A percentile compares a stretch with the other conserved stretches of the same genome.
Conservation (phyloP, 768 basidiomycete species). For the Suillus weaverae region DNA sequence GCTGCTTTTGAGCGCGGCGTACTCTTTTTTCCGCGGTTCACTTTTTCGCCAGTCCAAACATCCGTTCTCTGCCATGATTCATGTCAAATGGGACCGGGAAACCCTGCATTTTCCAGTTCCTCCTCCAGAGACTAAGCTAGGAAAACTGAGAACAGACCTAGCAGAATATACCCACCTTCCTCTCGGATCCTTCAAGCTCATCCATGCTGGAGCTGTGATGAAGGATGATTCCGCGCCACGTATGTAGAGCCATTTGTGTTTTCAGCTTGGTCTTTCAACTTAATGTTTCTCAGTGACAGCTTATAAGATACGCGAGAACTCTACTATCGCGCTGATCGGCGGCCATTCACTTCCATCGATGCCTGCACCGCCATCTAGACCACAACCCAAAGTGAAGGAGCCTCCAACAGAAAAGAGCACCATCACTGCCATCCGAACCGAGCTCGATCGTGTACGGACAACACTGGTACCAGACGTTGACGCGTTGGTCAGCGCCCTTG, state of each 20-base stretch:
- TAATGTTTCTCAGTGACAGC: constrained; percentile 53
- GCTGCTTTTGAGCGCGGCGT: constrained; percentile 30
- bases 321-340: constrained; percentile 71
- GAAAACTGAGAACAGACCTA: constrained; percentile 56
- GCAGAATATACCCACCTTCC: constrained; percentile 78
- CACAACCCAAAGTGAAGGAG: constrained; percentile 23
- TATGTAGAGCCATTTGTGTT: constrained; percentile 34
- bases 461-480: constrained; percentile 59
- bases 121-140: constrained; percentile 55
- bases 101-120: constrained; percentile 57
- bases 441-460: constrained; percentile 50
- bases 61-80: constrained; percentile 34
- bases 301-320: constrained; percentile 69
- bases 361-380: constrained; percentile 23
- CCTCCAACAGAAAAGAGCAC: constrained; percentile 41
- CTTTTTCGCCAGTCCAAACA: constrained; percentile 6
- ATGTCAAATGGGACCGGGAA: constrained; percentile 53
- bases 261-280: not conserved
- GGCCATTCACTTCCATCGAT: constrained; percentile 34
- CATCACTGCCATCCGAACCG: constrained; percentile 35
- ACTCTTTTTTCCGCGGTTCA: constrained; percentile 20
- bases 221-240: constrained; percentile 73
- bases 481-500: constrained; percentile 45
- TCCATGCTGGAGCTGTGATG: constrained; percentile 90
- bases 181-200: constrained; percentile 72